Conservation (phyloP, 228 moss, liverwort and hornwort genomes). For the Sphagnum magellanicum region DNA sequence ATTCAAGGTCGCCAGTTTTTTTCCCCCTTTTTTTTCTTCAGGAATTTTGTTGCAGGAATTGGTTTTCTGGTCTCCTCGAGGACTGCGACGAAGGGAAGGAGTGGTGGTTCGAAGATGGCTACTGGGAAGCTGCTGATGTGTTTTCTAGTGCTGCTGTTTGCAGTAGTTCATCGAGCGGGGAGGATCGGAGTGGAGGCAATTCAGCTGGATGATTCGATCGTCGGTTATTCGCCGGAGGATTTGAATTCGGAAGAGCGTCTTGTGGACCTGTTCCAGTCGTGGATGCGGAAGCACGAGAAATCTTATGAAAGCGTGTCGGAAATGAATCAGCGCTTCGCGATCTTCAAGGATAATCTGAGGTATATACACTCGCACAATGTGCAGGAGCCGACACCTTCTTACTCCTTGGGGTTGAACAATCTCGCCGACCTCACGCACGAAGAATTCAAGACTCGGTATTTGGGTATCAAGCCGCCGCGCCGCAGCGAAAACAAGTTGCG, state of each 20-base stretch:
- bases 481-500: not conserved
- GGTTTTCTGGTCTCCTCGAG: no score
- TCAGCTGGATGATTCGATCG: slow-evolving; percentile 6
- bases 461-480: slow-evolving; percentile 12
- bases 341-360: slow-evolving; percentile 34
- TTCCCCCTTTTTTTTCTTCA: no score
- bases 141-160: no score
- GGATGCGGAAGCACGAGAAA: slow-evolving; percentile 23
- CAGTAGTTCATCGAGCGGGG: no score
- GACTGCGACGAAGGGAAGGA: no score
- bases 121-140: no score
- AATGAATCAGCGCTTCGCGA: slow-evolving; percentile 17
- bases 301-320: slow-evolving; percentile 10
- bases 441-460: slow-evolving; percentile 27
- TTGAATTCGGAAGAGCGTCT: slow-evolving; percentile 23
- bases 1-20: no score
- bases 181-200: no score
- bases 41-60: no score
- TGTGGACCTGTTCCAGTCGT: slow-evolving; percentile 14
- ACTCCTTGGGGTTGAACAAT: slow-evolving; percentile 30
- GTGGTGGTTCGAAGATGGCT: no score
- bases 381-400: slow-evolving; percentile 7
- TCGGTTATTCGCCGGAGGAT: slow-evolving; percentile 20
- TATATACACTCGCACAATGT: slow-evolving; percentile 30
- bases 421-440: slow-evolving; percentile 36